A percentile compares a stretch with the other conserved stretches of the same genome.
Evolutionary conservation across 2,329 filamentous ascomycete genomes (phyloP).

Genomic region (Fusarium dimerum): DNA sequence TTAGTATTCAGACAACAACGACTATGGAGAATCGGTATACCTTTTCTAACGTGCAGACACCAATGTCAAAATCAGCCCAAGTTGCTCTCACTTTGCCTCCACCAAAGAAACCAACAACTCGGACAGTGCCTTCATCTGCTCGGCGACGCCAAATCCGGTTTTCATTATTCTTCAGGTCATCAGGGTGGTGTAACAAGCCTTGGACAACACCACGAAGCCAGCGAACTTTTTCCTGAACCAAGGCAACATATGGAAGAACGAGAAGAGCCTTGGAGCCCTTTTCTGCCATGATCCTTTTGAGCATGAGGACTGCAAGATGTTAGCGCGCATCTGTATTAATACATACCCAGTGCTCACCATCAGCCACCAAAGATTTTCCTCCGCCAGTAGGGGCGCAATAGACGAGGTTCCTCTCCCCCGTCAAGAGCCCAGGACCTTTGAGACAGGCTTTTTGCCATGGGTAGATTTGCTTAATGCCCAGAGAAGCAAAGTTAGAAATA

Average conservation of each 20-base stretch:
- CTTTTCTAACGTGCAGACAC: conserved; percentile 80
- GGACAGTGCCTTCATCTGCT: conserved; percentile 58
- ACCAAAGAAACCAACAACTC: conserved; percentile 73
- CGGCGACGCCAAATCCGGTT: conserved; percentile 53
- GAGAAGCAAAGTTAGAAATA: conserved; percentile 62
- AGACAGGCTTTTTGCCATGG: conserved; percentile 79
- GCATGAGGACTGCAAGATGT: conserved; percentile 60
- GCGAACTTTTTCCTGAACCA: conserved; percentile 77
- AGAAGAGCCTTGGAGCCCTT: conserved; percentile 68
- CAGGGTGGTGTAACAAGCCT: conserved; percentile 53
- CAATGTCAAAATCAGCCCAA: conserved; percentile 77
- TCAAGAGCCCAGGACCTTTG: conserved; percentile 64
- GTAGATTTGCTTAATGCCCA: conserved; percentile 75
- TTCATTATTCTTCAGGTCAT: conserved; percentile 35
- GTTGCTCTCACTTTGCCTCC: conserved; percentile 66
- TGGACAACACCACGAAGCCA: conserved; percentile 71
- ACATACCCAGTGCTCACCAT: conserved; percentile 39
- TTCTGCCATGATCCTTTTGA: conserved; percentile 68
- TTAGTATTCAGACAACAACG: not conserved
- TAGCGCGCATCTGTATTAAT: conserved; percentile 7
- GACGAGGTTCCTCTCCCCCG: conserved; percentile 69
- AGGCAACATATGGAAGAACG: conserved; percentile 74
- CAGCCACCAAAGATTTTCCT: conserved; percentile 74
- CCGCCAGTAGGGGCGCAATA: conserved; percentile 79
- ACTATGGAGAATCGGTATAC: conserved; percentile 11